phyloP scores from a whole-genome alignment of 2,329 filamentous ascomycete genomes.

The Ambrosiella cleistominuta region DNA sequence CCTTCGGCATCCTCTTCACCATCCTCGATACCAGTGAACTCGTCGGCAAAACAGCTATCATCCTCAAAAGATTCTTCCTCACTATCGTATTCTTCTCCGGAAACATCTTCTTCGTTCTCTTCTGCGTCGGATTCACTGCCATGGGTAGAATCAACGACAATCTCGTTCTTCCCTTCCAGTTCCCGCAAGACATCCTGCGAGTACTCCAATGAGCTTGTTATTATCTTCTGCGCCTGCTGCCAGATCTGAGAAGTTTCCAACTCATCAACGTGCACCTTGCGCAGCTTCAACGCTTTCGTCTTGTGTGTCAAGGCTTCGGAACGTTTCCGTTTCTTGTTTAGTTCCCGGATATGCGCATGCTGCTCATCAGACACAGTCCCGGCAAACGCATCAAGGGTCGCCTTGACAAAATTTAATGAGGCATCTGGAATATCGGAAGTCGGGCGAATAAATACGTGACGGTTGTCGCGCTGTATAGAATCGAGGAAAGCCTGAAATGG shows the following conservation, averaged over 20 bases:
- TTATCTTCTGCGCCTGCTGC: conserved; percentile 78
- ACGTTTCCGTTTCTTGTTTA: conserved; percentile 62
- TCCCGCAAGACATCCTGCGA: conserved; percentile 30
- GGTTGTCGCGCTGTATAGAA: conserved; percentile 38
- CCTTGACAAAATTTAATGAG: conserved; percentile 60
- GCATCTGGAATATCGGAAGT: conserved; percentile 46
- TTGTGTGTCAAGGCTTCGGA: conserved; percentile 29
- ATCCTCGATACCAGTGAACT: conserved; percentile 16
- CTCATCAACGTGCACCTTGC: conserved; percentile 69
- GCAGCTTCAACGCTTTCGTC: conserved; percentile 49
- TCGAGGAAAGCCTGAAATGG: conserved; percentile 33
- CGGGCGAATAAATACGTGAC: conserved; percentile 64
- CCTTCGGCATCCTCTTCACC: conserved; percentile 23
- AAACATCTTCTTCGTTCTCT: conserved; percentile 19
- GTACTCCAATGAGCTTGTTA: conserved; percentile 37
- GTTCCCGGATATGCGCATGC: conserved; percentile 45
- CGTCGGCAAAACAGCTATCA: conserved; percentile 14
- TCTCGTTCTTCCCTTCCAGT: conserved; percentile 34
- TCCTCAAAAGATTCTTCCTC: conserved; percentile 21
- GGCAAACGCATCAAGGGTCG: conserved; percentile 63
- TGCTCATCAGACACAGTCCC: conserved; percentile 57
- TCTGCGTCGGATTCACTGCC: conserved; percentile 19
- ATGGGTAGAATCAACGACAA: conserved; percentile 8
- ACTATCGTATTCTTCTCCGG: conserved; percentile 15
- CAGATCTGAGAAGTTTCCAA: conserved; percentile 82